These are phyloP conservation scores for Rhodotorula diobovata DNA, from an alignment of 768 basidiomycete genomes.

Conservation along the genomic window DNA sequence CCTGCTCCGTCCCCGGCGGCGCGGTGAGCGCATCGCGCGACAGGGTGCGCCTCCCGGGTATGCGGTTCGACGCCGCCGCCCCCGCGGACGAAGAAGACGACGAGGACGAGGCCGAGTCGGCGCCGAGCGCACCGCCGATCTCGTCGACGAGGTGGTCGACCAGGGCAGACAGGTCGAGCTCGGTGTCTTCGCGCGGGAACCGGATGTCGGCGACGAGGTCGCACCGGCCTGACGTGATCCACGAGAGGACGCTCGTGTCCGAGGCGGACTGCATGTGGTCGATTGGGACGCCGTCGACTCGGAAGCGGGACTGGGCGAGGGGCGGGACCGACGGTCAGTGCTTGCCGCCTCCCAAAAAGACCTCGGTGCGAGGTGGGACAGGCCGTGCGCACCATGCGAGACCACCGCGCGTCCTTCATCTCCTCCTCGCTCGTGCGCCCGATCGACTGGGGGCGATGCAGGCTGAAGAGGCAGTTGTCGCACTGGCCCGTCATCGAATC, in stretches of 20 bases:
- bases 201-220: conserved; percentile 97
- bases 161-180: conserved; percentile 69
- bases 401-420: conserved; percentile 74
- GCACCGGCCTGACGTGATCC: conserved; percentile 95
- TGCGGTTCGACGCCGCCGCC: conserved; percentile 13
- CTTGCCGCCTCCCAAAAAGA: not conserved
- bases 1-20: conserved; percentile 13
- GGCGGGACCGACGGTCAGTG: not conserved
- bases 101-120: conserved; percentile 75
- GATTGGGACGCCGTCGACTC: conserved; percentile 93
- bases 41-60: conserved; percentile 35
- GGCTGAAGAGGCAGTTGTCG: conserved; percentile 92
- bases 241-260: conserved; percentile 79
- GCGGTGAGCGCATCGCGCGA: conserved; percentile 39
- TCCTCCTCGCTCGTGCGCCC: conserved; percentile 84
- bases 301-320: conserved; percentile 70
- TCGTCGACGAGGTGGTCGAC: conserved; percentile 87
- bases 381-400: conserved; percentile 67
- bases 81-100: conserved; percentile 65
- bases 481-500: conserved; percentile 96
- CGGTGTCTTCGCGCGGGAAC: conserved; percentile 74
- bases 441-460: conserved; percentile 94
- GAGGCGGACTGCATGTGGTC: conserved; percentile 86
- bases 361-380: too few relatives aligned
- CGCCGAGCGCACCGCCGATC: conserved; percentile 53